Evolutionary conservation across 805 yeast species (phyloP), one percentile per base, ranked within the genome.

Genomic region (Sugiyamaella floridensis): DNA sequence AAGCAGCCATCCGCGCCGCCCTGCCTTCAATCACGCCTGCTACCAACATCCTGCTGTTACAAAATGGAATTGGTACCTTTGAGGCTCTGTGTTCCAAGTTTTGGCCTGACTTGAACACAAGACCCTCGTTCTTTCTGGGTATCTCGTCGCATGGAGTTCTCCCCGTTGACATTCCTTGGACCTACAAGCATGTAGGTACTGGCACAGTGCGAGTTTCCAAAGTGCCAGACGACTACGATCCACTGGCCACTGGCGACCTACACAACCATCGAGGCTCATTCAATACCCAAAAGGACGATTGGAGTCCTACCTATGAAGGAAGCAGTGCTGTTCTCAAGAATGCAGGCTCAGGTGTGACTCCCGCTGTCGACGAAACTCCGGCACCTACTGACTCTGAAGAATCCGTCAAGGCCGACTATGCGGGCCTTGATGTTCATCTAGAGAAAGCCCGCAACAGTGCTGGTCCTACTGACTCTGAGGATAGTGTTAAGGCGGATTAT

Each of bases 61-160:
- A 88, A 52, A 88, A 93, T 66, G 99, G 89, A 0, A 75, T 89
- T 74, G 98, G 98, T 9, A 74, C 80, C 43, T 64, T 76, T 6
- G 86, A 77, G 11, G 73, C 75, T 52, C 60, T 88, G 10, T 64
- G 71, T n/a, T 63, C 68, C 1, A 63, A 69, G 19, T 67, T 80
- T 7, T 86, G 92, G 89, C 80, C 80, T 3, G 61, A 67, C 2
- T 49, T 55, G 1, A 60, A 57, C 0, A 44, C 55, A 0, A 65
- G 80, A 50, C 96, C 97, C 0, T 73, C 71, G 14, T 54, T 89
- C 5, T 80, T 75, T 61, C 86, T 82, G 62, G 97, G 90, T 50
- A 82, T 90, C 20, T 85, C 85, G 44, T 79, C 86, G 2, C 97
- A 92, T 66, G 98, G 97, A 11, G 87, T 85, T 0, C 85, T 77